phyloP scores from a whole-genome alignment of 805 yeast genomes.

The Pichia gijzeniarum region DNA sequence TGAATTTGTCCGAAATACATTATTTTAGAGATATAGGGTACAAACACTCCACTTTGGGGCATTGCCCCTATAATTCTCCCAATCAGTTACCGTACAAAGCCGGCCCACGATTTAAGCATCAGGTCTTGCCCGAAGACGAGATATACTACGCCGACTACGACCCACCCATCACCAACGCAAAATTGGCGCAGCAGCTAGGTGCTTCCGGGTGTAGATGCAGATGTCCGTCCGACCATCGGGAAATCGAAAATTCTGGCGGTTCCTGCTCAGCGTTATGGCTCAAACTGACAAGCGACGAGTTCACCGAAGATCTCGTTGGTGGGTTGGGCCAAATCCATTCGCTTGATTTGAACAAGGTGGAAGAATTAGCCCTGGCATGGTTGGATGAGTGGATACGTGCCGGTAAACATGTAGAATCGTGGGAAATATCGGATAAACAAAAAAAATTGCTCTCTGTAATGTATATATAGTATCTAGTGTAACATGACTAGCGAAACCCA shows the following conservation, averaged over 20 bases:
- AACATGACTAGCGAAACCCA: too few species aligned
- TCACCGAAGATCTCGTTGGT: slow-evolving; percentile 1
- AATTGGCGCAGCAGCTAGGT: slow-evolving; percentile 44
- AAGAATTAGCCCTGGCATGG: slow-evolving; percentile 17
- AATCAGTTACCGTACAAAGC: slow-evolving; percentile 42
- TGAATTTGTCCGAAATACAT: slow-evolving; percentile 67
- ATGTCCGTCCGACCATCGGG: slow-evolving; percentile 54
- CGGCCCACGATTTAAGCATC: slow-evolving; percentile 29
- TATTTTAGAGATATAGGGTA: slow-evolving; percentile 93
- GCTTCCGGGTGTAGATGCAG: slow-evolving; percentile 83
- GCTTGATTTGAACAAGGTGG: slow-evolving; percentile 29
- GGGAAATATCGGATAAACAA: slow-evolving; percentile 24
- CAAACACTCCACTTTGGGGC: slow-evolving; percentile 70
- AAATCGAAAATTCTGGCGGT: slow-evolving; percentile 49
- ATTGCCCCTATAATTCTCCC: slow-evolving; percentile 72
- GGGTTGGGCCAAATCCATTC: slow-evolving; percentile 11
- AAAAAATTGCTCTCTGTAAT: slow-evolving; percentile 6
- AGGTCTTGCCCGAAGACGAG: slow-evolving; percentile 31
- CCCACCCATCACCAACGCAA: slow-evolving; percentile 13
- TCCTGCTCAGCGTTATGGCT: slow-evolving; percentile 51
- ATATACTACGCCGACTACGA: slow-evolving; percentile 31
- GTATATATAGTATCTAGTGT: too few species aligned
- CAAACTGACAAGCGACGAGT: slow-evolving; percentile 24
- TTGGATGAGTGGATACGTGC: slow-evolving; percentile 20
- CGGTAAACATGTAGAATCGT: slow-evolving; percentile 19